Evolutionary conservation across 2,329 filamentous ascomycete genomes (phyloP).

Genomic region (Colletotrichum ledebouriae): DNA sequence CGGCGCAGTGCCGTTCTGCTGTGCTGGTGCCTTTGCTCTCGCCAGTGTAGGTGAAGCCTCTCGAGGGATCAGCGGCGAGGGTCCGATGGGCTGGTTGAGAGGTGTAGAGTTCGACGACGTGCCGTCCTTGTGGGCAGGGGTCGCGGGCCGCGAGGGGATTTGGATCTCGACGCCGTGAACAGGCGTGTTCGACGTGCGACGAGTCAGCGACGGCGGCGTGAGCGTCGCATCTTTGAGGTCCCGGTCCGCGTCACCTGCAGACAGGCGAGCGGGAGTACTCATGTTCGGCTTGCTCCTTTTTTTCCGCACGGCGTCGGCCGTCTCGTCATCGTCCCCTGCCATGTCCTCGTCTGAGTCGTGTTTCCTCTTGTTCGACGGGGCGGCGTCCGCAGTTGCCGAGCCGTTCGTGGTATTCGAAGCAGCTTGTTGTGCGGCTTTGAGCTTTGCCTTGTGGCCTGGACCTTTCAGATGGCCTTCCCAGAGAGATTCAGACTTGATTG

Average conservation of each 20-base stretch:
- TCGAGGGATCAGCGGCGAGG: constrained; percentile 55
- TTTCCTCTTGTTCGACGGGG: constrained; percentile 48
- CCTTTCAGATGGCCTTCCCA: constrained; percentile 75
- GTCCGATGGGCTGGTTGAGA: constrained; percentile 46
- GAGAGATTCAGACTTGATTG: constrained; percentile 74
- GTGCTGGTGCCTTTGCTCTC: constrained; percentile 29
- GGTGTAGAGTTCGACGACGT: constrained; percentile 59
- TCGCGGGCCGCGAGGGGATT: constrained; percentile 74
- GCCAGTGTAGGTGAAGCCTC: constrained; percentile 38
- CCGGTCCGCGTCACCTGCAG: constrained; percentile 45
- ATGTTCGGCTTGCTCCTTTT: constrained; percentile 62
- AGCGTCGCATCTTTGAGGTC: constrained; percentile 41
- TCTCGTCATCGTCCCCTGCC: constrained; percentile 51
- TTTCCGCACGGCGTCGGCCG: constrained; percentile 53
- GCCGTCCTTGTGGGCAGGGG: constrained; percentile 61
- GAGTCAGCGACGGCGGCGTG: constrained; percentile 59
- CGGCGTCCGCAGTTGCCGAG: constrained; percentile 17
- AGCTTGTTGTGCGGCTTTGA: constrained; percentile 13
- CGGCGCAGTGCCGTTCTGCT: constrained; percentile 42
- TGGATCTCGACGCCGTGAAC: constrained; percentile 70
- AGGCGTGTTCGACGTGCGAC: constrained; percentile 66
- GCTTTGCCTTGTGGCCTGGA: constrained; percentile 54
- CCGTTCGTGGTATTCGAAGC: constrained; percentile 30
- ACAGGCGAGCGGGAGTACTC: constrained; percentile 40
- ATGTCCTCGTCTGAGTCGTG: constrained; percentile 46